Evolutionary conservation across 2,329 filamentous ascomycete species (phyloP).

Genomic region (Penicillium polonicum): DNA sequence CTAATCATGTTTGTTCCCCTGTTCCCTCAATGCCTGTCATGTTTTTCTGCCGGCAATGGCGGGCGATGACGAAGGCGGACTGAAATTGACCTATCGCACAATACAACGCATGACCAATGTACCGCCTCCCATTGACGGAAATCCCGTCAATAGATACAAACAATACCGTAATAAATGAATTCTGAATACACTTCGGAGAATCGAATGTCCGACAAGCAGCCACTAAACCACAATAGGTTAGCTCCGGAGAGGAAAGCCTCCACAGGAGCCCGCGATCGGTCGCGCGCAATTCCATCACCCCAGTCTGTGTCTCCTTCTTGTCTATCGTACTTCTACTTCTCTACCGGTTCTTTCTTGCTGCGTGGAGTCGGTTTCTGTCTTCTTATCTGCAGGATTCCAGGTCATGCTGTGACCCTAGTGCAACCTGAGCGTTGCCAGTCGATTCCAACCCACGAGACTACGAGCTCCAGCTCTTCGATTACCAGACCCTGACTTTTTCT

Average conservation of each 20-base stretch:
- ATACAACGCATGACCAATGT: constrained; percentile 8
- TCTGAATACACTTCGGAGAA: constrained; percentile 24
- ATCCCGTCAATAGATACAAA: background rate
- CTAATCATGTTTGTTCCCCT: background rate
- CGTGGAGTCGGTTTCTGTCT: constrained; percentile 4
- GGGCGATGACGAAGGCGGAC: constrained; percentile 36
- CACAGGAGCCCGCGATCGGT: constrained; percentile 40
- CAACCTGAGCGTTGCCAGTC: constrained; percentile 21
- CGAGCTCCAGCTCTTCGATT: constrained; percentile 22
- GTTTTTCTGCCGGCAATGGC: constrained; percentile 23
- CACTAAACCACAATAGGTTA: constrained; percentile 27
- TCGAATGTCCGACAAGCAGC: constrained; percentile 20
- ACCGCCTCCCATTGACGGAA: background rate
- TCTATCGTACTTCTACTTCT: constrained; percentile 7
- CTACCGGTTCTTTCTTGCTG: constrained; percentile 11
- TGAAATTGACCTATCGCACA: constrained; percentile 10
- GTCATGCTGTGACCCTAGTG: constrained; percentile 26
- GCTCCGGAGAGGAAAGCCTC: constrained; percentile 32
- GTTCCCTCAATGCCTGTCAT: constrained; percentile 3
- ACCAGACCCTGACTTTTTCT: constrained; percentile 12
- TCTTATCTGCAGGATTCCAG: constrained; percentile 9
- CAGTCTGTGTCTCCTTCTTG: constrained; percentile 16
- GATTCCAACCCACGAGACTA: constrained; percentile 12
- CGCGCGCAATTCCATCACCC: constrained; percentile 38
- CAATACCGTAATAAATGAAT: constrained; percentile 5